phyloP scores from a whole-genome alignment of 768 basidiomycete species.

The Royoungia palumana region DNA sequence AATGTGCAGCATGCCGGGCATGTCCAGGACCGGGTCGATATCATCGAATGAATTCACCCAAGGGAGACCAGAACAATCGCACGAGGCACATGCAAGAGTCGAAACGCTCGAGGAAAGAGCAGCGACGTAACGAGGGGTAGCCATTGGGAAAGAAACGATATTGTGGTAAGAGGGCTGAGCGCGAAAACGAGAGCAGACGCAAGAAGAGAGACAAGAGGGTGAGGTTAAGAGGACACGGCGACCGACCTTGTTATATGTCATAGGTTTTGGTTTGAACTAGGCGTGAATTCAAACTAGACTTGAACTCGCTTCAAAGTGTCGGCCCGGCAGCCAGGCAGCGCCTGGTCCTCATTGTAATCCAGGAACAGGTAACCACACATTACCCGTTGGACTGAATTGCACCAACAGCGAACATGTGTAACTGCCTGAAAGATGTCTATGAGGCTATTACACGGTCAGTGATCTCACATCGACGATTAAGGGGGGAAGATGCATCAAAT shows the following conservation, averaged over 20 bases:
- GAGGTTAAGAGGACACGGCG: neutral
- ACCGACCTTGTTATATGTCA: slow-evolving; percentile 7
- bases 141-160: slow-evolving; percentile 5
- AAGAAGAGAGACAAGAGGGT: neutral
- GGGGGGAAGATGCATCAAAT: slow-evolving; percentile 5
- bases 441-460: neutral
- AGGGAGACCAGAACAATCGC: neutral
- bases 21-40: neutral
- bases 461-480: slow-evolving; percentile 3
- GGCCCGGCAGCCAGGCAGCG: neutral
- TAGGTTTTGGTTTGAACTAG: neutral
- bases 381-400: neutral
- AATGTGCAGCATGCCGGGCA: neutral
- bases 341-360: neutral
- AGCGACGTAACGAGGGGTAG: neutral
- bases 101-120: neutral
- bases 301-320: neutral
- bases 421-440: neutral
- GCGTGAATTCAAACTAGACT: neutral
- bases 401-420: neutral
- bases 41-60: neutral
- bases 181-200: neutral
- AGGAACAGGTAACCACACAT: neutral
- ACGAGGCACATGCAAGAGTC: slow-evolving; percentile 1
- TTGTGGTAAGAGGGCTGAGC: neutral